A percentile compares a stretch with the other conserved stretches of the same genome.
phyloP scores from a whole-genome alignment of 176 grass and related monocot genomes.

The Saccharum spontaneum region DNA sequence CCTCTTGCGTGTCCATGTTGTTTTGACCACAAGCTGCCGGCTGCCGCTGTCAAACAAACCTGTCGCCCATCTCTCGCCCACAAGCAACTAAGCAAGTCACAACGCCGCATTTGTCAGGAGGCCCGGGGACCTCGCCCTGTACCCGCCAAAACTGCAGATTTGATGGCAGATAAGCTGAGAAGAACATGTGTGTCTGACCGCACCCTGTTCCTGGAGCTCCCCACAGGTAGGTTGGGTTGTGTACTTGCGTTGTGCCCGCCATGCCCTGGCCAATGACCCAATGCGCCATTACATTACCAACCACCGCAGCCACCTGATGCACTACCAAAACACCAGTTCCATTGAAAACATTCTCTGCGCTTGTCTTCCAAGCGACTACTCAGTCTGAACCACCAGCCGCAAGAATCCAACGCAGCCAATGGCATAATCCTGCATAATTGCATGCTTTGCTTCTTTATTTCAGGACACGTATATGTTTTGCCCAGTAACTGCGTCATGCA shows the following conservation, averaged over 20 bases:
- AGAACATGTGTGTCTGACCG: slow-evolving; percentile 26
- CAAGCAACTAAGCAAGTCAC: background rate
- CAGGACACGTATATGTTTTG: background rate
- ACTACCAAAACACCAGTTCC: slow-evolving; percentile 23
- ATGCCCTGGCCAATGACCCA: background rate
- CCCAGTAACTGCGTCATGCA: background rate
- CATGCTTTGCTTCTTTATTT: background rate
- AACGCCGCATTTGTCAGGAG: slow-evolving; percentile 26
- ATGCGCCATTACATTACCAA: slow-evolving; percentile 15
- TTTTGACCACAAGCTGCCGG: slow-evolving; percentile 24
- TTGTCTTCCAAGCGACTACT: background rate
- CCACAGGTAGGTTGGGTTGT: no score
- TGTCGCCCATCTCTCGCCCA: background rate
- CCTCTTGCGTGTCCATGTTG: background rate
- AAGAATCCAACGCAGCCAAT: background rate
- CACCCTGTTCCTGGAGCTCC: slow-evolving; percentile 19
- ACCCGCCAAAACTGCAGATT: slow-evolving; percentile 44
- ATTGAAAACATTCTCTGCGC: background rate
- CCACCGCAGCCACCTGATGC: slow-evolving; percentile 30
- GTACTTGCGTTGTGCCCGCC: background rate
- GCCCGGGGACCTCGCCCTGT: background rate
- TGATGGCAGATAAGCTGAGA: slow-evolving; percentile 41
- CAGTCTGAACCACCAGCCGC: slow-evolving; percentile 11
- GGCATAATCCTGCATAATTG: slow-evolving; percentile 1
- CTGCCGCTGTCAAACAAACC: slow-evolving; percentile 25